These are phyloP conservation scores for Anthostomella pinea DNA, from an alignment of 2,329 filamentous ascomycete genomes.

Conservation along the genomic window DNA sequence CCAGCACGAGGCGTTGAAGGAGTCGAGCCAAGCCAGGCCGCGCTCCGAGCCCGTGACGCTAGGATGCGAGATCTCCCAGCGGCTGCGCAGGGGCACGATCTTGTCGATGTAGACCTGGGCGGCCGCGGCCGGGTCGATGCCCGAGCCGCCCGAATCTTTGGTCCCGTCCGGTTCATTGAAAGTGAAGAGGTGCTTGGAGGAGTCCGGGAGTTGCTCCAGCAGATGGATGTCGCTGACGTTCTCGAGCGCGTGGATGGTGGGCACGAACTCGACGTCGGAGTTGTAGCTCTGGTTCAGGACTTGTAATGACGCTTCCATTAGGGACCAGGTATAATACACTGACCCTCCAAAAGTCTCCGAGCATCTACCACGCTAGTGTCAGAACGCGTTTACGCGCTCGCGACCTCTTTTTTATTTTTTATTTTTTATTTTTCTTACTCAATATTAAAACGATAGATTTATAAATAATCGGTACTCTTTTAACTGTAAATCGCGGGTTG, in stretches of 20 bases:
- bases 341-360: too few relatives aligned
- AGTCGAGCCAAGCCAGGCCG: constrained; percentile 38
- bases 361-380: too few relatives aligned
- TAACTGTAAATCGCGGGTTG: too few relatives aligned
- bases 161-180: constrained; percentile 44
- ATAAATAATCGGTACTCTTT: too few relatives aligned
- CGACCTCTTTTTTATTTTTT: too few relatives aligned
- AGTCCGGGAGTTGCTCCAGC: constrained; percentile 29
- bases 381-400: too few relatives aligned
- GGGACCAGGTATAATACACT: too few relatives aligned
- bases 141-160: constrained; percentile 37
- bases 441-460: too few relatives aligned
- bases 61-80: constrained; percentile 40
- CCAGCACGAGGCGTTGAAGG: constrained; percentile 40
- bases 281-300: too few relatives aligned
- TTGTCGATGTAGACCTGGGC: constrained; percentile 36
- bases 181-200: constrained; percentile 37
- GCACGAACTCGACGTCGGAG: constrained; percentile 34
- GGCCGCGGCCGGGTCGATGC: constrained; percentile 38
- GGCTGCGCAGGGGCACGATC: constrained; percentile 34
- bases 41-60: constrained; percentile 38
- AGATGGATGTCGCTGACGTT: constrained; percentile 26
- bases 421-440: too few relatives aligned
- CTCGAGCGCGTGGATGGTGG: constrained; percentile 37
- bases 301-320: too few relatives aligned